Conservation (phyloP, 345 rosid genomes). For the Hirschfeldia incana region DNA sequence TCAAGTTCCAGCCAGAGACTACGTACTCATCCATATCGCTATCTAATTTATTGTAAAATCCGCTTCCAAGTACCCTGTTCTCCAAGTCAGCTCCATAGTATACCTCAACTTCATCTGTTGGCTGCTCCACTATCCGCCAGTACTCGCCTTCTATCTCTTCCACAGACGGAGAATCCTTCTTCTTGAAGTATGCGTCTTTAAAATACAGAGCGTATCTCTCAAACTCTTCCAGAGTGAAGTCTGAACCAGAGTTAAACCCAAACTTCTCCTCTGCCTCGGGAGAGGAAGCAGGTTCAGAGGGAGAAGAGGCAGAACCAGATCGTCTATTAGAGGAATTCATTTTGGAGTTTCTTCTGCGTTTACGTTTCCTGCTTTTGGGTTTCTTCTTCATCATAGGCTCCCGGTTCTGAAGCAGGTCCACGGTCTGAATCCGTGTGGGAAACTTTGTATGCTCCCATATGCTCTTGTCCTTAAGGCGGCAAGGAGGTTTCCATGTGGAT, state of each 20-base stretch:
- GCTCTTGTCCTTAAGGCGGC: slow-evolving; percentile 65
- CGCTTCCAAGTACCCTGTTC: slow-evolving; percentile 84
- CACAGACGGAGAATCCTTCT: slow-evolving; percentile 56
- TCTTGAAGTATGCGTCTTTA: slow-evolving; percentile 66
- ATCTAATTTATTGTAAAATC: slow-evolving; percentile 70
- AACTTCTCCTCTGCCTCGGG: slow-evolving; percentile 82
- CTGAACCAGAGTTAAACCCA: slow-evolving; percentile 85
- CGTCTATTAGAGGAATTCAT: slow-evolving; percentile 55
- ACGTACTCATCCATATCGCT: slow-evolving; percentile 55
- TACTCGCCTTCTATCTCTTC: slow-evolving; percentile 92
- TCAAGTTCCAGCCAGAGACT: slow-evolving; percentile 86
- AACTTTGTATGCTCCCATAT: slow-evolving; percentile 77
- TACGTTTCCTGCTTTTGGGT: slow-evolving; percentile 66
- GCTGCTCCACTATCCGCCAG: slow-evolving; percentile 93
- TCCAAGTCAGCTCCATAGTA: slow-evolving; percentile 97
- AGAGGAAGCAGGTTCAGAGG: slow-evolving; percentile 48
- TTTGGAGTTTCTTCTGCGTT: slow-evolving; percentile 65
- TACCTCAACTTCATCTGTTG: slow-evolving; percentile 96
- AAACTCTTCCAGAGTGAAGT: slow-evolving; percentile 77
- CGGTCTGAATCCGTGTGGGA: slow-evolving; percentile 79
- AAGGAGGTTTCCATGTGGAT: slow-evolving; percentile 78
- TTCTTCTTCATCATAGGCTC: slow-evolving; percentile 84
- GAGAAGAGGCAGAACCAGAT: slow-evolving; percentile 50
- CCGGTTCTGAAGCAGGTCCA: slow-evolving; percentile 90
- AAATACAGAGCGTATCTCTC: slow-evolving; percentile 63